Conservation (phyloP, 129 eudicot species). For the Artemisia argyi region DNA sequence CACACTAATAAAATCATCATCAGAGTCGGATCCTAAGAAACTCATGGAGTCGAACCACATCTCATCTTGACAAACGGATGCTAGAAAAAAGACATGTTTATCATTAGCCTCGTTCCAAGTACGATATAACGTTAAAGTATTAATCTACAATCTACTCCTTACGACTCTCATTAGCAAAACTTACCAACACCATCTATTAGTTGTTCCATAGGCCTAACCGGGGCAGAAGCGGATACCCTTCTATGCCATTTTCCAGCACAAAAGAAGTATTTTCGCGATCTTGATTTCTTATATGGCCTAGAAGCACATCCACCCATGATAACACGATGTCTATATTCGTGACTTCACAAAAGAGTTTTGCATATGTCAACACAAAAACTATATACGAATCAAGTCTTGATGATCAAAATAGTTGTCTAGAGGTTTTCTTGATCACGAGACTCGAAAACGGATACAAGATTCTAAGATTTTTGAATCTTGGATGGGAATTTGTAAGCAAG, state of each 20-base stretch:
- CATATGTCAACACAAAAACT: slow-evolving; percentile 4
- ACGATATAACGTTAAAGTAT: slow-evolving; percentile 21
- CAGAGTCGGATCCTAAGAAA: slow-evolving; percentile 70
- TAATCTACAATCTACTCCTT: slow-evolving; percentile 26
- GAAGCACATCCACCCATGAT: slow-evolving; percentile 88
- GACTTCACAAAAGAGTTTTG: slow-evolving; percentile 16
- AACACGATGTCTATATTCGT: slow-evolving; percentile 5
- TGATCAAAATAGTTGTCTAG: neutral
- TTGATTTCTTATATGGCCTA: slow-evolving; percentile 41
- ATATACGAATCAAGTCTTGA: neutral
- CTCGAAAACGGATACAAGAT: slow-evolving; percentile 12
- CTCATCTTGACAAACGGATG: slow-evolving; percentile 59
- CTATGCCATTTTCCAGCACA: slow-evolving; percentile 48
- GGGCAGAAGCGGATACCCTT: slow-evolving; percentile 48
- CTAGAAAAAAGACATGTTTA: slow-evolving; percentile 14
- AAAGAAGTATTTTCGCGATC: slow-evolving; percentile 44
- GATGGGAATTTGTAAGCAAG: slow-evolving; percentile 3
- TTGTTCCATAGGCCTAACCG: slow-evolving; percentile 47
- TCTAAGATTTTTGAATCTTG: slow-evolving; percentile 7
- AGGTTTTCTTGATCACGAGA: slow-evolving; percentile 22
- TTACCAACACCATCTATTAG: slow-evolving; percentile 40
- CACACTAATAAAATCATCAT: slow-evolving; percentile 73
- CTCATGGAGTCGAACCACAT: slow-evolving; percentile 79
- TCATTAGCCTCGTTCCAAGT: slow-evolving; percentile 24
- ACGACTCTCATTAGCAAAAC: slow-evolving; percentile 24